Conservation (phyloP, 768 basidiomycete species). For the Pleurotus tuber-regium region DNA sequence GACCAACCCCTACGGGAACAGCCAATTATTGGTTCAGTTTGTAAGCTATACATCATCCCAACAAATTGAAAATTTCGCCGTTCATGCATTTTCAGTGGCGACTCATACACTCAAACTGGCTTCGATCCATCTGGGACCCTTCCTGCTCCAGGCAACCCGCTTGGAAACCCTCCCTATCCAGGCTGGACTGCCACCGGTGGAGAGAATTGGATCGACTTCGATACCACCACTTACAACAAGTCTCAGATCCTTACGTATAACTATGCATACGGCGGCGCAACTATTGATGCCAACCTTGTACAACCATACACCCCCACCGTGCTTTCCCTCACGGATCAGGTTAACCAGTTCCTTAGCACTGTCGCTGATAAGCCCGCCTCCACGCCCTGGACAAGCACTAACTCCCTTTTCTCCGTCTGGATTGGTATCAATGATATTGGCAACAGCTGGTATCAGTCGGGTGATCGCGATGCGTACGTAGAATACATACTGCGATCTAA, state of each 20-base stretch:
- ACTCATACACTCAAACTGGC: conserved; percentile 59
- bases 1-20: not conserved
- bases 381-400: conserved; percentile 53
- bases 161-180: conserved; percentile 55
- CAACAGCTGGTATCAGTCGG: conserved; percentile 45
- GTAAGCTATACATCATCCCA: conserved; percentile 25
- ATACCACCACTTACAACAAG: conserved; percentile 50
- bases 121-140: conserved; percentile 39
- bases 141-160: conserved; percentile 43
- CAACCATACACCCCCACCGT: conserved; percentile 49
- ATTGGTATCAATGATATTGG: conserved; percentile 75
- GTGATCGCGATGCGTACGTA: conserved; percentile 48
- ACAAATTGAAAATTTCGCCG: not conserved
- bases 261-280: conserved; percentile 65
- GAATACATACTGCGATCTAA: not conserved
- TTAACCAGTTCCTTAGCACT: conserved; percentile 52
- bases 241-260: conserved; percentile 59
- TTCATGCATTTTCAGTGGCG: conserved; percentile 35
- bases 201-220: conserved; percentile 58
- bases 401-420: conserved; percentile 63
- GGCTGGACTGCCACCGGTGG: conserved; percentile 54
- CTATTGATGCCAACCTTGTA: conserved; percentile 58
- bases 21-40: conserved; percentile 59
- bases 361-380: conserved; percentile 45
- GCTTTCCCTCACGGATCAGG: conserved; percentile 57